Base-by-base conservation (phyloP, 225 moss, liverwort and hornwort genomes). In the Polytrichum commune region DNA sequence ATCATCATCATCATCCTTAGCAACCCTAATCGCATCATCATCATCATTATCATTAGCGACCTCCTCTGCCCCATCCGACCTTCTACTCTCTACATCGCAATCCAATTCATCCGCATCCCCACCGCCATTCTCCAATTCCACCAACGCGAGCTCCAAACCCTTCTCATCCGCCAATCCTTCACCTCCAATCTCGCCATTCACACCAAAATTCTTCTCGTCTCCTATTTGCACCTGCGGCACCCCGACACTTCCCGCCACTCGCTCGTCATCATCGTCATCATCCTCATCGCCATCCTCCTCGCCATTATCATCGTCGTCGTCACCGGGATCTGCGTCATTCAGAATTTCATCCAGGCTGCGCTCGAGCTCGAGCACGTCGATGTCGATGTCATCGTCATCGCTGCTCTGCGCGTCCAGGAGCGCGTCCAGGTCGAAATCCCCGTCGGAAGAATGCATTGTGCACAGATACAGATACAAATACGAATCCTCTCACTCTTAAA, bases 281-380 rank as follows among this genome's bases (percentile, higher is more conserved):
- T 27, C 54, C 19, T 18, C 70, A 5, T 60, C 8, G 16, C 13
- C 54, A 16, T 53, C 66, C 1, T 5, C 69, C 13, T 70, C 7
- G 22, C 22, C 54, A 16, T 53, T 66, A 5, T 76, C 87, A 0
- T 28, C 72, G 6, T 64, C 75, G 53, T 83, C 76, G 67, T 83
- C 85, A 67, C 55, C 76, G 30, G 80, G 77, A 69, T 89, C 88
- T 9, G 76, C 78, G 65, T 89, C 90, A 46, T 87, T 87, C 54
- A 90, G 90, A 54, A 90, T 90, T 65, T 87, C 90, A 80, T 90
- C 90, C 22, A 90, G 82, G 13, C 84, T 84, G 72, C 90, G 78
- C 82, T 83, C 87, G 5, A 90, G 74, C 10, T 86, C 90, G 9
- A 82, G 84, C 18, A 84, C 66, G 35, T 78, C 53, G 24, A 69